phyloP scores from a whole-genome alignment of 2,329 filamentous ascomycete species.

The Epichloe sylvatica region DNA sequence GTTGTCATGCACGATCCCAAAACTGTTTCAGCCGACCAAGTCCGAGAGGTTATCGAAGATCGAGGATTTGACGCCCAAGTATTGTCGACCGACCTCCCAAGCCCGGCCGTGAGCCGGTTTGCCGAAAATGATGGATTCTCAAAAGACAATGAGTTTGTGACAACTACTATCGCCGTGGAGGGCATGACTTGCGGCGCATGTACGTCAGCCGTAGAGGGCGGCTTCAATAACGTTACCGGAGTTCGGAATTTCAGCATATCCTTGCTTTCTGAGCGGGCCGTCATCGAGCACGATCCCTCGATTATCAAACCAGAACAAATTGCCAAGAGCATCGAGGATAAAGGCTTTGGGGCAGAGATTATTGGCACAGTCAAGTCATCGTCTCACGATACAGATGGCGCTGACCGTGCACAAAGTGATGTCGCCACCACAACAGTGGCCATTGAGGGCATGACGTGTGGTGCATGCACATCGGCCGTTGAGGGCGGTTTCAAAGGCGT shows the following conservation, averaged over 20 bases:
- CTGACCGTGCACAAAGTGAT: slow-evolving; percentile 20
- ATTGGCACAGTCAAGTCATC: slow-evolving; percentile 51
- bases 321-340: slow-evolving; percentile 48
- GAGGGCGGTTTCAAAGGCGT: slow-evolving; percentile 67
- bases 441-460: slow-evolving; percentile 95
- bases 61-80: slow-evolving; percentile 82
- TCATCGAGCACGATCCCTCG: slow-evolving; percentile 61
- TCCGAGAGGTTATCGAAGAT: slow-evolving; percentile 81
- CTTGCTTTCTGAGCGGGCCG: slow-evolving; percentile 68
- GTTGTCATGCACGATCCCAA: slow-evolving; percentile 78
- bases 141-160: slow-evolving; percentile 33
- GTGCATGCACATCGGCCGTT: slow-evolving; percentile 85
- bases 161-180: slow-evolving; percentile 64
- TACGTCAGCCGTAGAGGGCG: slow-evolving; percentile 71
- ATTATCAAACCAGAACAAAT: slow-evolving; percentile 39
- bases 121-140: slow-evolving; percentile 21
- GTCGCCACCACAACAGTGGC: slow-evolving; percentile 67
- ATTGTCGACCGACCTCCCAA: slow-evolving; percentile 65
- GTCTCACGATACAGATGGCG: slow-evolving; percentile 13
- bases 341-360: slow-evolving; percentile 69
- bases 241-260: slow-evolving; percentile 70
- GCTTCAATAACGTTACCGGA: slow-evolving; percentile 60
- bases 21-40: slow-evolving; percentile 56
- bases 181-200: slow-evolving; percentile 90
- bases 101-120: slow-evolving; percentile 30